Percentiles rank a stretch among this genome's conserved stretches.
Conservation (phyloP, 2,329 filamentous ascomycete species). For the Aureobasidium sp. region DNA sequence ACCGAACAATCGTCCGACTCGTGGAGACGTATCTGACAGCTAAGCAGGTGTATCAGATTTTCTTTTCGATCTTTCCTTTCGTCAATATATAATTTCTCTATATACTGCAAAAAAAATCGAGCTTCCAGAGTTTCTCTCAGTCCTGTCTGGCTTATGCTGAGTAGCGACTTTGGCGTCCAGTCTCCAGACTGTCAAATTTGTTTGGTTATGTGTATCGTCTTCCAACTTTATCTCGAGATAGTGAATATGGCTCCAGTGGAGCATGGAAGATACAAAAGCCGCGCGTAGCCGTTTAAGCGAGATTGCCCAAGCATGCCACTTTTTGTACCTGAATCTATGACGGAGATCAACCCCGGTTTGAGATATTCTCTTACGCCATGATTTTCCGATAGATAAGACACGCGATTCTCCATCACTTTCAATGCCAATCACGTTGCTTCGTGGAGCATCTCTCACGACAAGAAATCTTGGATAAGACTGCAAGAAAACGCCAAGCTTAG, state of each 20-base stretch:
- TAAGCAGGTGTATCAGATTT: background rate
- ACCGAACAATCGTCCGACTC: background rate
- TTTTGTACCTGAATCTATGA: background rate
- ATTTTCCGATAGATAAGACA: background rate
- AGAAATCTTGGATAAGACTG: background rate
- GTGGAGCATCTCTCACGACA: background rate
- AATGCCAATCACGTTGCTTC: background rate
- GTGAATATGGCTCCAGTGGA: background rate
- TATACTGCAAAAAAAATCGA: background rate
- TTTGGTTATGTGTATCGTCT: too few species aligned
- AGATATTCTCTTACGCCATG: background rate
- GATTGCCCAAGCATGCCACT: background rate
- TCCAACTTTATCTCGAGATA: background rate
- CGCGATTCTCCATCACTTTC: too few species aligned
- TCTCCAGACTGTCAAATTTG: too few species aligned
- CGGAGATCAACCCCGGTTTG: background rate
- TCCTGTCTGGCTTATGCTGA: too few species aligned
- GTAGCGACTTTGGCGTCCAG: too few species aligned
- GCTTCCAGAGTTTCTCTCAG: background rate
- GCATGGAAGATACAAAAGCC: background rate
- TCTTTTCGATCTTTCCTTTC: constrained; percentile 2
- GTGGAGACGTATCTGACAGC: background rate
- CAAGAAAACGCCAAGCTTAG: background rate
- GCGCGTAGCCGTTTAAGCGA: background rate
- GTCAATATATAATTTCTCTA: background rate